Percentiles rank a stretch among this genome's conserved stretches.
These are phyloP conservation scores for Solanum pennellii DNA, from an alignment of 257 asterid species.

Conservation along the genomic window DNA sequence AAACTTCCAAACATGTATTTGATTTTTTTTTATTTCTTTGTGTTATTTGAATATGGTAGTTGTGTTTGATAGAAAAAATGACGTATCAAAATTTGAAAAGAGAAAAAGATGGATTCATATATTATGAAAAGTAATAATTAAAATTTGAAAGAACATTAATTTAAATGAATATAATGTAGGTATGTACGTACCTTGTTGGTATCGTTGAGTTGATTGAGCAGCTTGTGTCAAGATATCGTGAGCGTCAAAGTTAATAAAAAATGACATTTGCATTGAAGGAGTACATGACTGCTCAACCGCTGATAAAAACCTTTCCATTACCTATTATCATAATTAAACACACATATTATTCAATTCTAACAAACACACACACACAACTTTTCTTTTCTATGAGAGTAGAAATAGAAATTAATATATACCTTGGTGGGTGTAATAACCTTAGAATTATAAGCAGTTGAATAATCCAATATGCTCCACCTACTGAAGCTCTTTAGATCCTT, in stretches of 20 bases:
- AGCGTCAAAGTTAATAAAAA: slow-evolving; percentile 40
- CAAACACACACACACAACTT: too few species aligned
- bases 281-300: slow-evolving; percentile 41
- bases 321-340: slow-evolving; percentile 26
- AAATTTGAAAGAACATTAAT: too few species aligned
- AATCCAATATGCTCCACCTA: slow-evolving; percentile 67
- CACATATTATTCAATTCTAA: neutral
- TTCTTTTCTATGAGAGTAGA: neutral
- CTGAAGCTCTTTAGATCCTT: slow-evolving; percentile 14
- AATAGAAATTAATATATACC: slow-evolving; percentile 15
- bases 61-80: too few species aligned
- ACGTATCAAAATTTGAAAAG: neutral
- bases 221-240: slow-evolving; percentile 71
- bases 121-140: too few species aligned
- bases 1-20: too few species aligned
- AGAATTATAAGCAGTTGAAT: slow-evolving; percentile 48
- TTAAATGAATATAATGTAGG: neutral
- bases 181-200: slow-evolving; percentile 41
- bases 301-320: slow-evolving; percentile 44
- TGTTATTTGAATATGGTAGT: too few species aligned
- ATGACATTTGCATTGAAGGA: slow-evolving; percentile 48
- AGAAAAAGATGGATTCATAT: too few species aligned
- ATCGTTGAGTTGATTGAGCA: slow-evolving; percentile 51
- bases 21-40: too few species aligned
- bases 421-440: slow-evolving; percentile 42